Evolutionary conservation across 345 rosid genomes (phyloP), one percentile per base, ranked within the genome.

Genomic region (Murraya paniculata): DNA sequence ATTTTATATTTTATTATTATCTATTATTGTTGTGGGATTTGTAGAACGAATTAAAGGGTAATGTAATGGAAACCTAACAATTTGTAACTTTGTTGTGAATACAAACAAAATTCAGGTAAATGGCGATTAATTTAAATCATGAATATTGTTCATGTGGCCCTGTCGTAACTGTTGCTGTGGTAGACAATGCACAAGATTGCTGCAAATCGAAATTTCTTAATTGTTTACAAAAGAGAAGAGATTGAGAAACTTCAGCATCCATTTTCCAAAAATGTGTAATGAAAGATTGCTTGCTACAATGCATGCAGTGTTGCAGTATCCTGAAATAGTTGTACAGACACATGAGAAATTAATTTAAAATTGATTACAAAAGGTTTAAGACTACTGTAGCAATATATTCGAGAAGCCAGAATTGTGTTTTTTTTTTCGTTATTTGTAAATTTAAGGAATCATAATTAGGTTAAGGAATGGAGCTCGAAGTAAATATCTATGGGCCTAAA

Each of bases 31-130:
- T 7, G 41, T 18, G 39, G 21, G 45, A 9, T 38, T 24, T 19
- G 21, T 19, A 14, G 53, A 33, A 55, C 30, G 60, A 78, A 59
- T 41, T 69, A 56, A 73, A 69, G 41, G 39, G 36, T 71, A 64
- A 74, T 80, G 74, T 80, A 76, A 85, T 73, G 82, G 85, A 75
- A 71, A 84, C 83, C 83, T 74, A 84, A 84, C 86, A 58, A 45
- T 80, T 78, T 75, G 77, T 76, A 77, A 75, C 78, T 78, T 71
- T 73, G 7, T 35, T 70, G 21, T 78, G 76, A 71, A 81, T 80
- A 71, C 78, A 83, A 83, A 88, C 86, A 86, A 86, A 84, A 45
- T 61, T 67, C 74, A 68, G 71, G 74, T 68, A 50, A 78, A 74
- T 45, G 18, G 18, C 50, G 50, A 45, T 80, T 53, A 45, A 55